Conservation (phyloP, 2,329 filamentous ascomycete genomes). For the Dactylellina haptotyla region DNA sequence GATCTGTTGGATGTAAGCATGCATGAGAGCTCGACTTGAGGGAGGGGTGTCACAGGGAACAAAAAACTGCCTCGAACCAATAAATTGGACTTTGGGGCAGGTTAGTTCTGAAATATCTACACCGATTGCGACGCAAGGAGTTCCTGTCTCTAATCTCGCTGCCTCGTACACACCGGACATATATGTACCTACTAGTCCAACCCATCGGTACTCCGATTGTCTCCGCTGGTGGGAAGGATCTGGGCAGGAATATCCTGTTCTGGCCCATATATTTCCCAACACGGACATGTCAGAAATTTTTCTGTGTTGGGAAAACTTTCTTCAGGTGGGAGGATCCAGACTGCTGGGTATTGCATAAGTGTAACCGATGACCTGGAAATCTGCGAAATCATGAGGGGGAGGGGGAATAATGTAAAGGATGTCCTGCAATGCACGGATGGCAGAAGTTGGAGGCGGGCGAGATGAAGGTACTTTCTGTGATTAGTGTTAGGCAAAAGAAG, state of each 20-base stretch:
- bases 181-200: neutral
- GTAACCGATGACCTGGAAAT: neutral
- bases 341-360: neutral
- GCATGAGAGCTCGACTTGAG: no score
- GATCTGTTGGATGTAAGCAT: no score
- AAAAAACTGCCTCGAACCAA: neutral
- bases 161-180: neutral
- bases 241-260: neutral
- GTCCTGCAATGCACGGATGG: neutral
- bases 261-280: conserved; percentile 8
- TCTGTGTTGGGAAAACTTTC: conserved; percentile 5
- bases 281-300: neutral
- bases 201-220: no score
- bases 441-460: neutral
- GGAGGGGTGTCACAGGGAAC: neutral
- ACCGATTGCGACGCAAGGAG: neutral
- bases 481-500: neutral
- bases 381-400: neutral
- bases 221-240: no score
- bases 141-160: neutral
- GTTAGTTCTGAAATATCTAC: neutral
- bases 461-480: no score
- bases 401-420: neutral
- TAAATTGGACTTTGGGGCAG: neutral
- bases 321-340: neutral